Base-by-base conservation (phyloP, 441 rosid species). In the Populus tomentosa region DNA sequence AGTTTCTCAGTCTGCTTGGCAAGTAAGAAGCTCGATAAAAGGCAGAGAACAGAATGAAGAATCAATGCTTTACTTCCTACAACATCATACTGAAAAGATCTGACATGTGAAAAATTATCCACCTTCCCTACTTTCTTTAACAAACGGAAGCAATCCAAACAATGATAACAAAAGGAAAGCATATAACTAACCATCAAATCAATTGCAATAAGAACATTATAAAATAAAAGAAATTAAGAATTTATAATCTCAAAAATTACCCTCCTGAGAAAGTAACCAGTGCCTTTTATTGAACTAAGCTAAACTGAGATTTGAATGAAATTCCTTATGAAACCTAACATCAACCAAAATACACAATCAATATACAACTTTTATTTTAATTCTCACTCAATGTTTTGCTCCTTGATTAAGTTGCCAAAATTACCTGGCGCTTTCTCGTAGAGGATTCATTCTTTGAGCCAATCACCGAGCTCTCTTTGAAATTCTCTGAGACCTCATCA, bases 371-470 rank as follows among this genome's bases (percentile, higher is more conserved):
- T 14, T 33, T 64, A 67, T 38, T 61, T 20, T 18, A 30, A 30
- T 61, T 1, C 1, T 3, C n/a, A 28, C 26, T 1, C 1, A 6
- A 32, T 42, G 14, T 72, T 33, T 72, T 28, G 7, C 36, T 72
- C 61, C 14, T 23, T 74, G 50, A 67, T 38, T 61, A 62, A 32
- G 69, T 67, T 33, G 53, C 7, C 6, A 61, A 50, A 73, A 33
- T 78, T 82, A 91, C 97, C 98, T 87, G 86, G 21, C 74, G 33
- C 63, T 86, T 88, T 74, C 70, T 70, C 40, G 72, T 28, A 11
- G 76, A 80, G n/a, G 80, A 72, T 69, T 64, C 81, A 72, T 72
- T 80, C 73, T 79, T 73, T 2, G 82, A 76, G 42, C 78, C 76
- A 23, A 80, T 65, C 26, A 72, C 24, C 33, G 86, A 87, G 63